phyloP scores from a whole-genome alignment of 148 eudicot genomes.

The Rhododendron kiyosumense region DNA sequence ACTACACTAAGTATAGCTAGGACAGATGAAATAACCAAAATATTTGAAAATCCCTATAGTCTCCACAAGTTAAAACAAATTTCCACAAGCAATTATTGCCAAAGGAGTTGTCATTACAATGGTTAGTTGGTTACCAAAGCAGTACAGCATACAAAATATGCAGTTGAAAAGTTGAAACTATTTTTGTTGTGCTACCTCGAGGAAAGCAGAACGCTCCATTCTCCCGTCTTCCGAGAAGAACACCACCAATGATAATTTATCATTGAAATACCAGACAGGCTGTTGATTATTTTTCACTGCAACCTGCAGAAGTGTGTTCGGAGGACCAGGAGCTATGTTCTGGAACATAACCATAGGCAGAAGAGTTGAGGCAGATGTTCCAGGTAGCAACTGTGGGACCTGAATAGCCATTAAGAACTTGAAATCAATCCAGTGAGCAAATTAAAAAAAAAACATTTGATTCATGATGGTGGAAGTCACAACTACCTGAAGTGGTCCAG shows the following conservation, averaged over 20 bases:
- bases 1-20: neutral
- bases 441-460: neutral
- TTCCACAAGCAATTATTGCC: neutral
- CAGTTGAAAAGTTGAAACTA: neutral
- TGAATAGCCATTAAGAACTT: slow-evolving; percentile 18
- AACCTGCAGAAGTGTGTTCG: slow-evolving; percentile 81
- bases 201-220: slow-evolving; percentile 86
- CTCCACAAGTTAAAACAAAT: neutral
- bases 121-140: neutral
- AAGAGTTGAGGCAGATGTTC: slow-evolving; percentile 70
- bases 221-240: slow-evolving; percentile 89
- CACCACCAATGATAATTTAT: slow-evolving; percentile 58
- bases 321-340: slow-evolving; percentile 80
- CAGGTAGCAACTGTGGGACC: slow-evolving; percentile 86
- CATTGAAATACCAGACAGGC: slow-evolving; percentile 93
- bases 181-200: slow-evolving; percentile 56
- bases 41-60: neutral
- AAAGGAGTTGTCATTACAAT: neutral
- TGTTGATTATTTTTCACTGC: slow-evolving; percentile 97
- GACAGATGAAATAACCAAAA: neutral
- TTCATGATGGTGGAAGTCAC: neutral
- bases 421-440: neutral
- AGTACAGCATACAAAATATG: neutral
- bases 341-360: slow-evolving; percentile 89
- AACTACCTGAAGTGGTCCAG: slow-evolving; percentile 80